Evolutionary conservation across 441 rosid genomes (phyloP).

Genomic region (Raphanus hybrid): DNA sequence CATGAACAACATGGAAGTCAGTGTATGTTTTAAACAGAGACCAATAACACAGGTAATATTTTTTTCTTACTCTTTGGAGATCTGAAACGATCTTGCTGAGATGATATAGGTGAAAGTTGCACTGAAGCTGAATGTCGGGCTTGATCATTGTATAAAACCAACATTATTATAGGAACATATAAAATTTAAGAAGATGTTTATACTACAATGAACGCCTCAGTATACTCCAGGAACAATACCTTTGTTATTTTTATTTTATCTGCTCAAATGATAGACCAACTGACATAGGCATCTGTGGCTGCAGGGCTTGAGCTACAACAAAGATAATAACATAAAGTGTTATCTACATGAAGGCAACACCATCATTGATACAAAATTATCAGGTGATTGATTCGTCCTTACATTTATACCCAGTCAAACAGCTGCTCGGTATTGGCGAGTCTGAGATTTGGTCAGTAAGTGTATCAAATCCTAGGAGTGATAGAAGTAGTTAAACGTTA

Average conservation of each 20-base stretch:
- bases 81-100: background rate
- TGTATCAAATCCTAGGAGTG: background rate
- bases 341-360: background rate
- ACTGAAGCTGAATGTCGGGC: background rate
- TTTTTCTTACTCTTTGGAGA: background rate
- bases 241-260: background rate
- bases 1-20: background rate
- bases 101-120: background rate
- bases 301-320: background rate
- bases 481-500: background rate
- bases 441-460: background rate
- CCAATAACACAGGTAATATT: background rate
- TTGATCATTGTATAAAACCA: background rate
- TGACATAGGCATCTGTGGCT: background rate
- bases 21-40: background rate
- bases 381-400: background rate
- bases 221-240: too few species aligned
- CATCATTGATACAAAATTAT: too few species aligned
- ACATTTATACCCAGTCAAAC: background rate
- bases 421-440: background rate
- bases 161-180: background rate
- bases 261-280: background rate
- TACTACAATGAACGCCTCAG: too few species aligned
- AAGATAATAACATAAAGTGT: background rate
- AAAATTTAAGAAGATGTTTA: too few species aligned